Conservation (phyloP, 1,139 yeast species). For the Nakaseomyces nivariensis region DNA sequence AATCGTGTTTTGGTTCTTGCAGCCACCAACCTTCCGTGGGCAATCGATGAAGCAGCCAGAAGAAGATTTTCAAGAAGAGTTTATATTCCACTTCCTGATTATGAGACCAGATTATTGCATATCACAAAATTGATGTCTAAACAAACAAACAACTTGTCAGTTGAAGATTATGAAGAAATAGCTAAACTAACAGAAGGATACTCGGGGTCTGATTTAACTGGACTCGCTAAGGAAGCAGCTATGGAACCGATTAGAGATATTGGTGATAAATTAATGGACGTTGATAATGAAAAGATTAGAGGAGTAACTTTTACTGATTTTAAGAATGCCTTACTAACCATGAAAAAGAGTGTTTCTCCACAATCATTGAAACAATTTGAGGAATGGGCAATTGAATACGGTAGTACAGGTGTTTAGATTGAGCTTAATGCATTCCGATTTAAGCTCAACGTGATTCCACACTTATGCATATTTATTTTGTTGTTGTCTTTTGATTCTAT, state of each 20-base stretch:
- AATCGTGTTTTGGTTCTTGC: conserved; percentile 49
- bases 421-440: background rate
- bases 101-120: conserved; percentile 44
- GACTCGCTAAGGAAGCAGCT: conserved; percentile 62
- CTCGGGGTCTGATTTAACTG: conserved; percentile 56
- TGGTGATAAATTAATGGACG: conserved; percentile 46
- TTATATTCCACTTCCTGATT: conserved; percentile 58
- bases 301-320: conserved; percentile 45
- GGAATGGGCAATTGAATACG: conserved; percentile 38
- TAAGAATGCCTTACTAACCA: conserved; percentile 40
- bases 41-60: conserved; percentile 59
- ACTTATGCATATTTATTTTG: background rate
- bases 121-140: conserved; percentile 37
- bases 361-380: conserved; percentile 46
- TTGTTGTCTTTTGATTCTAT: background rate
- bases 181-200: conserved; percentile 46
- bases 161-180: conserved; percentile 39
- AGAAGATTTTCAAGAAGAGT: conserved; percentile 52
- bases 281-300: conserved; percentile 45
- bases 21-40: conserved; percentile 61
- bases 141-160: conserved; percentile 34
- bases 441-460: background rate
- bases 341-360: conserved; percentile 47
- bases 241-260: conserved; percentile 59
- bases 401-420: conserved; percentile 31